These are phyloP conservation scores for Schizosaccharomyces cryophilus DNA, from an alignment of 805 yeast genomes.

Conservation along the genomic window DNA sequence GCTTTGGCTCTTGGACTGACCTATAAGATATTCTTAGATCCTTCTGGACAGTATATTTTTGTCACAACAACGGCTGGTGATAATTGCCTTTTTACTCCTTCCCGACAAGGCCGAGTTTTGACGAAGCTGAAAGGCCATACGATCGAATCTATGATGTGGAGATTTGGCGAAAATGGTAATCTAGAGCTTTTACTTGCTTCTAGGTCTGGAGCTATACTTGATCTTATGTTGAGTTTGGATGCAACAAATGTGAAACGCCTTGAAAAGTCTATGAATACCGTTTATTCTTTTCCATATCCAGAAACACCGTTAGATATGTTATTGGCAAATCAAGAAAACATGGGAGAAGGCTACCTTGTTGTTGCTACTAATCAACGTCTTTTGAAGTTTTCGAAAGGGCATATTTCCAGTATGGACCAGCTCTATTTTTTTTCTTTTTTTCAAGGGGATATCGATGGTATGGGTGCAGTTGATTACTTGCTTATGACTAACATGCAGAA, in stretches of 20 bases:
- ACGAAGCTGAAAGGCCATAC: slow-evolving; percentile 23
- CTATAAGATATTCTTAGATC: slow-evolving; percentile 23
- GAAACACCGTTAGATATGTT: slow-evolving; percentile 24
- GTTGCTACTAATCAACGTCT: neutral
- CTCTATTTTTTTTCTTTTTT: neutral
- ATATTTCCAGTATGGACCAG: neutral
- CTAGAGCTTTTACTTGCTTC: neutral
- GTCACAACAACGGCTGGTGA: slow-evolving; percentile 24
- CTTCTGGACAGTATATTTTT: slow-evolving; percentile 27
- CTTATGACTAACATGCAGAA: neutral
- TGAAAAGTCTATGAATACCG: slow-evolving; percentile 23
- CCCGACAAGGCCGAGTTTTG: slow-evolving; percentile 20
- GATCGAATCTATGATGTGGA: slow-evolving; percentile 19
- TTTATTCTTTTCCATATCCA: slow-evolving; percentile 18
- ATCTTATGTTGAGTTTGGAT: slow-evolving; percentile 18
- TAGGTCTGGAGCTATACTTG: neutral
- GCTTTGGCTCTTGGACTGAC: slow-evolving; percentile 13
- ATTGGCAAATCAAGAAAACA: neutral
- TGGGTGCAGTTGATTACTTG: neutral
- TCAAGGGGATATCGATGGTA: neutral
- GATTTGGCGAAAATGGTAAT: neutral
- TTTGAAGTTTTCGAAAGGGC: neutral
- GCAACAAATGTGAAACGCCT: slow-evolving; percentile 24
- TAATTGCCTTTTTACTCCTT: slow-evolving; percentile 22
- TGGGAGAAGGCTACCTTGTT: neutral